Percentiles rank a stretch among this genome's conserved stretches.
Evolutionary conservation across 1,139 yeast genomes (phyloP).

Genomic region (Blastobotrys arbuscula): DNA sequence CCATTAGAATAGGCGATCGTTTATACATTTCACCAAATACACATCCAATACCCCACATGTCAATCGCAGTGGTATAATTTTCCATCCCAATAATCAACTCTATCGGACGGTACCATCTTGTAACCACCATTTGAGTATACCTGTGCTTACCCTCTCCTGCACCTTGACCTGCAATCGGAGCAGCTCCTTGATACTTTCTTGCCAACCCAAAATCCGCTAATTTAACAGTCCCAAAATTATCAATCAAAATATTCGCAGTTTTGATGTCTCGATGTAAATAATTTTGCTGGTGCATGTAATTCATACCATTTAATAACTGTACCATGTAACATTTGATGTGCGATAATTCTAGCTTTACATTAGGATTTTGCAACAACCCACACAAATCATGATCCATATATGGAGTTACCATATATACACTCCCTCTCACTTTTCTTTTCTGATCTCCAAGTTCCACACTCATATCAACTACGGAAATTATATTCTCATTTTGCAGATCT

Average conservation of each 20-base stretch:
- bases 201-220: conserved; percentile 96
- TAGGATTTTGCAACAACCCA: conserved; percentile 83
- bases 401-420: conserved; percentile 83
- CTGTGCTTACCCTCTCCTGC: conserved; percentile 52
- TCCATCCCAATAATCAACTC: conserved; percentile 75
- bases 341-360: conserved; percentile 51
- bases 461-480: conserved; percentile 78
- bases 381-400: conserved; percentile 92
- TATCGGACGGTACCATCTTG: conserved; percentile 97
- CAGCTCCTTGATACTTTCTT: conserved; percentile 64
- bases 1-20: conserved; percentile 76
- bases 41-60: conserved; percentile 97
- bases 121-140: conserved; percentile 89
- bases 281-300: conserved; percentile 63
- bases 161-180: conserved; percentile 55
- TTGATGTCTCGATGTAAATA: conserved; percentile 89
- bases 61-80: conserved; percentile 82
- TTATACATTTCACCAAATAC: conserved; percentile 88
- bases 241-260: conserved; percentile 85
- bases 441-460: conserved; percentile 19
- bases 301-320: conserved; percentile 74
- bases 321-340: conserved; percentile 80
- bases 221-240: conserved; percentile 68
- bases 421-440: conserved; percentile 29
- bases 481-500: conserved; percentile 60